Percentiles rank a stretch among this genome's conserved stretches.
These are phyloP conservation scores for Thalassiosira mediterranea DNA, from an alignment of 352 stramenopile species.

Conservation along the genomic window DNA sequence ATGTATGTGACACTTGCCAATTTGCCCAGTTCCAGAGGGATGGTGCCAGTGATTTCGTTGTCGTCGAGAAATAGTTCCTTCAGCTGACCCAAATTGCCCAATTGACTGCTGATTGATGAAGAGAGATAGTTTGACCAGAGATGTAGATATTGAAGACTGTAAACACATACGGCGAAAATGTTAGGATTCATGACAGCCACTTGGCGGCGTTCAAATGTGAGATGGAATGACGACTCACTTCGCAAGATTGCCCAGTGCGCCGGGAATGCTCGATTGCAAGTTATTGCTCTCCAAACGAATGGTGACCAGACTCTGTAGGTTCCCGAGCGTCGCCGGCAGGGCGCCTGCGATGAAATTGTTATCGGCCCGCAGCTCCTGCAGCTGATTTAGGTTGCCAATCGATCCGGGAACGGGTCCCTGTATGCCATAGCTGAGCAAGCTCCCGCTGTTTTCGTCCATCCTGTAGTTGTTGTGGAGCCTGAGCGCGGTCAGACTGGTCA, in stretches of 20 bases:
- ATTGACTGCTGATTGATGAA: conserved; percentile 24
- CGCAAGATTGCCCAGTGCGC: conserved; percentile 21
- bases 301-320: conserved; percentile 35
- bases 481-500: conserved; percentile 38
- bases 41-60: conserved; percentile 48
- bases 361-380: conserved; percentile 64
- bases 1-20: conserved; percentile 43
- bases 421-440: conserved; percentile 40
- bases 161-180: too few species aligned
- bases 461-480: conserved; percentile 49
- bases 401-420: conserved; percentile 36
- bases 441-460: conserved; percentile 25
- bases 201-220: too few species aligned
- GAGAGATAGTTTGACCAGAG: conserved; percentile 56
- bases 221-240: conserved; percentile 15
- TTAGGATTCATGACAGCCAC: too few species aligned
- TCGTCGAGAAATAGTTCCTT: conserved; percentile 54
- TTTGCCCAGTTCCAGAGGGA: conserved; percentile 41
- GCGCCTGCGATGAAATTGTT: conserved; percentile 62
- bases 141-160: conserved; percentile 56
- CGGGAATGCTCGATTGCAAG: conserved; percentile 34
- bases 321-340: conserved; percentile 47
- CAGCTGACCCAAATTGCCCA: conserved; percentile 40
- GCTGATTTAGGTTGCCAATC: conserved; percentile 55
- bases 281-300: conserved; percentile 53